These are phyloP conservation scores for Hibiscus mutabilis DNA, from an alignment of 345 rosid genomes.

Conservation along the genomic window DNA sequence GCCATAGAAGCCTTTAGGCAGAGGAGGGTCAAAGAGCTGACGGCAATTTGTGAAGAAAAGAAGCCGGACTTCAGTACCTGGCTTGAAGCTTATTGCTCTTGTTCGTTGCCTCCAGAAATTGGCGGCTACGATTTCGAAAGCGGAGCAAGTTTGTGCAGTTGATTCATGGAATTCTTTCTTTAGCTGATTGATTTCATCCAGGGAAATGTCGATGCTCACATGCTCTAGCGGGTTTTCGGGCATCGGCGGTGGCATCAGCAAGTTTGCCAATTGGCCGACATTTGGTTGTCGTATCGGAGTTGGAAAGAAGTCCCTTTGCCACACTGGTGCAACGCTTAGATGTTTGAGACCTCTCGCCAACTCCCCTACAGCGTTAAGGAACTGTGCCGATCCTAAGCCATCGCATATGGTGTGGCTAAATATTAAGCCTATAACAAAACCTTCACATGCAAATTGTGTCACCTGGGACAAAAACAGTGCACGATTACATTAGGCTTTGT, in stretches of 20 bases:
- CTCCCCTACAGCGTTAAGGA: slow-evolving; percentile 57
- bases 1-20: slow-evolving; percentile 61
- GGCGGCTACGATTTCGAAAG: slow-evolving; percentile 54
- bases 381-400: slow-evolving; percentile 72
- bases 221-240: slow-evolving; percentile 38
- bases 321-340: slow-evolving; percentile 35
- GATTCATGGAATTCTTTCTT: slow-evolving; percentile 29
- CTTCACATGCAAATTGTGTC: slow-evolving; percentile 58
- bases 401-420: slow-evolving; percentile 57
- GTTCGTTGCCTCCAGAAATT: slow-evolving; percentile 39
- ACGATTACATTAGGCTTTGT: neutral
- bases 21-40: slow-evolving; percentile 38
- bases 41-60: slow-evolving; percentile 65
- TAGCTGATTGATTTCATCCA: slow-evolving; percentile 35
- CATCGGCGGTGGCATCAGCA: slow-evolving; percentile 17
- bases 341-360: slow-evolving; percentile 33
- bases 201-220: slow-evolving; percentile 44
- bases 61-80: slow-evolving; percentile 30
- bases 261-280: neutral
- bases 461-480: slow-evolving; percentile 30
- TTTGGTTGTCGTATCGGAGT: slow-evolving; percentile 6
- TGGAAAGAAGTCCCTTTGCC: slow-evolving; percentile 44
- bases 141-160: slow-evolving; percentile 36
- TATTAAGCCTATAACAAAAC: slow-evolving; percentile 56
- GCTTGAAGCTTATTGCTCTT: slow-evolving; percentile 21